phyloP scores from a whole-genome alignment of 345 rosid species.

The Rhizophora apiculata region DNA sequence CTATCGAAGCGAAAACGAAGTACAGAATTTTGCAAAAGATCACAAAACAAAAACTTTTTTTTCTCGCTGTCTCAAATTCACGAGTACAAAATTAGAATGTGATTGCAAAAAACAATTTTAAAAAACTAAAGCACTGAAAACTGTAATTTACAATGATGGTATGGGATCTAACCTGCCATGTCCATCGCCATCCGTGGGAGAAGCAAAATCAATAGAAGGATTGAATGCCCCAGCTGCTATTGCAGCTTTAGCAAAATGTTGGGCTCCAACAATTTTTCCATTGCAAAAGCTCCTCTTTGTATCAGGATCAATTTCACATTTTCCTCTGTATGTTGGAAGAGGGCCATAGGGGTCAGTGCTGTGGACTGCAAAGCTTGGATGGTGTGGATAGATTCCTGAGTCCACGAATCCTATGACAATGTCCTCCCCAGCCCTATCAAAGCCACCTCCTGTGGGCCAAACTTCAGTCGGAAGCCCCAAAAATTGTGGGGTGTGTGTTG shows the following conservation, averaged over 20 bases:
- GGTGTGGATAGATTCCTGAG: constrained; percentile 90
- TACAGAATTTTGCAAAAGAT: too few species aligned
- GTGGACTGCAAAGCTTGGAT: constrained; percentile 83
- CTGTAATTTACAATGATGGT: not conserved
- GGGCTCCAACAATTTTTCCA: constrained; percentile 96
- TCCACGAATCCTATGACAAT: constrained; percentile 93
- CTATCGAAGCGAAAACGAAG: too few species aligned
- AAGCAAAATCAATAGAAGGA: constrained; percentile 81
- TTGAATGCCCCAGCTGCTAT: constrained; percentile 87
- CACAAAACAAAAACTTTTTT: too few species aligned
- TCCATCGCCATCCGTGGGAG: constrained; percentile 99
- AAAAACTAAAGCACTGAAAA: not conserved
- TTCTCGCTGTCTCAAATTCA: too few species aligned
- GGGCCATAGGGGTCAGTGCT: constrained; percentile 76
- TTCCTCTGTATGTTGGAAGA: constrained; percentile 83
- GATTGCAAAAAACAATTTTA: not conserved
- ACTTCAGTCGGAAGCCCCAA: constrained; percentile 96
- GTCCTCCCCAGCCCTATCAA: constrained; percentile 90
- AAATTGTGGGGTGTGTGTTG: constrained; percentile 96
- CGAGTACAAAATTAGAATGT: not conserved
- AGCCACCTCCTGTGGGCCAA: constrained; percentile 99
- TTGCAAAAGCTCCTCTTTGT: constrained; percentile 71
- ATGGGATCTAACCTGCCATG: constrained; percentile 76
- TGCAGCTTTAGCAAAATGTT: constrained; percentile 96
- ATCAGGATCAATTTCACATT: constrained; percentile 83